Evolutionary conservation across 495 filamentous ascomycete genomes (phyloP).

Genomic region (Halenospora varia): DNA sequence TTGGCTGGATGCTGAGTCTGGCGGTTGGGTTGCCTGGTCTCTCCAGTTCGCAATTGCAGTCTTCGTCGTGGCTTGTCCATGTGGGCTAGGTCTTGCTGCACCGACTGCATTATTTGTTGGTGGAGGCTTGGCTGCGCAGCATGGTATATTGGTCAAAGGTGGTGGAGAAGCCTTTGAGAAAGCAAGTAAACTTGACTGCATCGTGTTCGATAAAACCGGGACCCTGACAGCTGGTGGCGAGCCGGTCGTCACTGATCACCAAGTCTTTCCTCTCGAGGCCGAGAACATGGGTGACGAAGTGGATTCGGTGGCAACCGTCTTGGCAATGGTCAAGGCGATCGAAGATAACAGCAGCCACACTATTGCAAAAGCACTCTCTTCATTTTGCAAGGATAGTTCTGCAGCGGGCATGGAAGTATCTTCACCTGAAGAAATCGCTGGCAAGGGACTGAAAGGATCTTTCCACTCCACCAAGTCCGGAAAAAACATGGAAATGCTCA

Average conservation of each 20-base stretch:
- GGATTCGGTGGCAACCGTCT: slow-evolving; percentile 14
- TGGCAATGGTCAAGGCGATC: slow-evolving; percentile 56
- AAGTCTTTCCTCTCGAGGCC: slow-evolving; percentile 43
- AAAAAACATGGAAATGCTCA: slow-evolving; percentile 57
- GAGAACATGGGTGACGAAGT: slow-evolving; percentile 17
- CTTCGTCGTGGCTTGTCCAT: slow-evolving; percentile 93
- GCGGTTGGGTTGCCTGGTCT: slow-evolving; percentile 83
- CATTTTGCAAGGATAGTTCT: slow-evolving; percentile 52
- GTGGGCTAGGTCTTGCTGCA: slow-evolving; percentile 86
- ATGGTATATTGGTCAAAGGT: slow-evolving; percentile 92
- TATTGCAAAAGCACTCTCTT: slow-evolving; percentile 75
- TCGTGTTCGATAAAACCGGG: slow-evolving; percentile 96
- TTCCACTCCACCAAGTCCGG: slow-evolving; percentile 41
- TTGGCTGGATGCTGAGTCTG: slow-evolving; percentile 62
- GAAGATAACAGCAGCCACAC: slow-evolving; percentile 88
- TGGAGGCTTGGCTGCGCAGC: slow-evolving; percentile 77
- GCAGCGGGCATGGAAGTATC: slow-evolving; percentile 33
- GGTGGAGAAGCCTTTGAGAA: slow-evolving; percentile 95
- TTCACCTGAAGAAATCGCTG: slow-evolving; percentile 69
- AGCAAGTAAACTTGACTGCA: slow-evolving; percentile 76
- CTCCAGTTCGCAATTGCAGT: slow-evolving; percentile 92
- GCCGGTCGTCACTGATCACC: slow-evolving; percentile 70
- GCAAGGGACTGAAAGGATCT: slow-evolving; percentile 73
- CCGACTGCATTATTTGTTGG: slow-evolving; percentile 94
- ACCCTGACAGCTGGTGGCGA: slow-evolving; percentile 85